Conservation (phyloP, 2,329 filamentous ascomycete species). For the Penicillium digitatum region DNA sequence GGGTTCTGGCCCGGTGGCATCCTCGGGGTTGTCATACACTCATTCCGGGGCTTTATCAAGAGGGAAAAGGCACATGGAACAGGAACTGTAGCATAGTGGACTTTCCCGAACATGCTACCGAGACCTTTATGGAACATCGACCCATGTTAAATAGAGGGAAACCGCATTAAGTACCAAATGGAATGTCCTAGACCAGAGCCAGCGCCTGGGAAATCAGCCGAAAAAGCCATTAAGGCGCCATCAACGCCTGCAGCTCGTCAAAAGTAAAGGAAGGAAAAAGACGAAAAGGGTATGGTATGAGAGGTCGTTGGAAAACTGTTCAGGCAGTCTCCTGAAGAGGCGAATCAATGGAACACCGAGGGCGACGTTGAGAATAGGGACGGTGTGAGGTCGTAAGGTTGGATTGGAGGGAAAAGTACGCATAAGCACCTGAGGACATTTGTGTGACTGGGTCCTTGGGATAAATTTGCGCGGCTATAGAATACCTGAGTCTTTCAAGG, state of each 20-base stretch:
- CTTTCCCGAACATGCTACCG: neutral
- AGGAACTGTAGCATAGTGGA: slow-evolving; percentile 4
- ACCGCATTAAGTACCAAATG: slow-evolving; percentile 14
- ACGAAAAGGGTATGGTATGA: slow-evolving; percentile 11
- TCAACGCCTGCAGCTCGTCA: slow-evolving; percentile 23
- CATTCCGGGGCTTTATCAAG: neutral
- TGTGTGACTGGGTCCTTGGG: neutral
- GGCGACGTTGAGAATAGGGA: slow-evolving; percentile 4
- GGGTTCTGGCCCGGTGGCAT: neutral
- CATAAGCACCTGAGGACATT: neutral
- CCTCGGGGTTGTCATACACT: neutral
- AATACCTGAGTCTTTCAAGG: slow-evolving; percentile 95
- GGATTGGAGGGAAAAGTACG: neutral
- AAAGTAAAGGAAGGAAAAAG: slow-evolving; percentile 14
- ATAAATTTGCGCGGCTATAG: slow-evolving; percentile 49
- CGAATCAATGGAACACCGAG: slow-evolving; percentile 1
- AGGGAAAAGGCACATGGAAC: slow-evolving; percentile 1
- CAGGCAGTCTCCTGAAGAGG: neutral
- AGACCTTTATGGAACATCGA: slow-evolving; percentile 6
- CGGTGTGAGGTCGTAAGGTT: slow-evolving; percentile 3
- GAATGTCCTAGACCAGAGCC: slow-evolving; percentile 17
- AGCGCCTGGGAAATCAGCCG: slow-evolving; percentile 19
- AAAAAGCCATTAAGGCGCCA: slow-evolving; percentile 14
- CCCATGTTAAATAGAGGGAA: slow-evolving; percentile 8
- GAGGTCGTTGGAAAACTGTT: slow-evolving; percentile 12